Conservation (phyloP, 2,329 filamentous ascomycete species). For the Blumeria graminis region DNA sequence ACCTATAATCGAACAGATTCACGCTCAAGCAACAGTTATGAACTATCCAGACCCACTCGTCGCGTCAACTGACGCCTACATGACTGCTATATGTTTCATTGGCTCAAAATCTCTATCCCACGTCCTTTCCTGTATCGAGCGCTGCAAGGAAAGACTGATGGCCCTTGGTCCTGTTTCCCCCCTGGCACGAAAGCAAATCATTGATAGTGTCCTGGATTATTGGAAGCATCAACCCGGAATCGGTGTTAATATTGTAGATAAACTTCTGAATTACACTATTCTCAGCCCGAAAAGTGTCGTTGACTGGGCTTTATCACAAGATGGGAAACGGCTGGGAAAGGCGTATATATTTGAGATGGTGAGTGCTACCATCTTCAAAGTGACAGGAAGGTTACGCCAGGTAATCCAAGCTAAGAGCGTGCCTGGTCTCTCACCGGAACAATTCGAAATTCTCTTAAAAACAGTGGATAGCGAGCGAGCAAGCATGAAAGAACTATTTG, state of each 20-base stretch:
- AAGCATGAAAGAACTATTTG: constrained; percentile 59
- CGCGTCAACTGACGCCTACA: constrained; percentile 76
- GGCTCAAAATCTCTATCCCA: constrained; percentile 92
- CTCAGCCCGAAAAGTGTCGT: constrained; percentile 66
- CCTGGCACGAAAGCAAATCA: constrained; percentile 62
- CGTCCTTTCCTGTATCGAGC: constrained; percentile 84
- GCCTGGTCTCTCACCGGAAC: constrained; percentile 27
- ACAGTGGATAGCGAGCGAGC: constrained; percentile 43
- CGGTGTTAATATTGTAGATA: constrained; percentile 81
- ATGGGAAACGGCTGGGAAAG: constrained; percentile 38
- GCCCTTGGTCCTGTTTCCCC: constrained; percentile 54
- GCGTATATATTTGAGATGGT: constrained; percentile 77
- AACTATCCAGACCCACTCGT: constrained; percentile 52
- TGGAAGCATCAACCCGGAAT: constrained; percentile 85
- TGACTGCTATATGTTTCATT: constrained; percentile 79
- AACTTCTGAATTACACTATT: constrained; percentile 91
- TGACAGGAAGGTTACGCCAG: constrained; percentile 65
- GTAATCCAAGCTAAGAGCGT: constrained; percentile 41
- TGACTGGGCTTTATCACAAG: constrained; percentile 59
- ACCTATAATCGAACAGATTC: constrained; percentile 53
- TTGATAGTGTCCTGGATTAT: constrained; percentile 73
- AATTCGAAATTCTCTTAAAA: constrained; percentile 27
- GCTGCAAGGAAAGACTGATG: constrained; percentile 71
- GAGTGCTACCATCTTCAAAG: constrained; percentile 68
- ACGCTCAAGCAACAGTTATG: constrained; percentile 46